Conservation (phyloP, 2,329 filamentous ascomycete genomes). For the Mycosphaerella sp. region DNA sequence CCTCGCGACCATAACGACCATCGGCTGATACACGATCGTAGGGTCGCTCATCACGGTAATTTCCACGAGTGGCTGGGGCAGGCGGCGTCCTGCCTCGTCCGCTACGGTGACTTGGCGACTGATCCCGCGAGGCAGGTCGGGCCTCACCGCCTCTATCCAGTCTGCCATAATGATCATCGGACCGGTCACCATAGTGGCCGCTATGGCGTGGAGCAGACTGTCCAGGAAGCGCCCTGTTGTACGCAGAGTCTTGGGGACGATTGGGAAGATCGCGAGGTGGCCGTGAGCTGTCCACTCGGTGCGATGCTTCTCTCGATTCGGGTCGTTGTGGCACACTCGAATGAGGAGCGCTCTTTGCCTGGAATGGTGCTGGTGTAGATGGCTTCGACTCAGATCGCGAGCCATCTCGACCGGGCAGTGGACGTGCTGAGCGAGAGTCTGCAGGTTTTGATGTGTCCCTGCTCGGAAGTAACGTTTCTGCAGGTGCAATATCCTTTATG, state of each 20-base stretch:
- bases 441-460: slow-evolving; percentile 5
- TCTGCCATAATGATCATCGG: slow-evolving; percentile 39
- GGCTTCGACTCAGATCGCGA: slow-evolving; percentile 19
- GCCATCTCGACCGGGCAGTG: slow-evolving; percentile 10
- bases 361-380: slow-evolving; percentile 20
- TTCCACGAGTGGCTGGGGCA: slow-evolving; percentile 1
- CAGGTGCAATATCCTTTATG: background rate
- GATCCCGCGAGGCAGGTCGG: slow-evolving; percentile 34
- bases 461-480: background rate
- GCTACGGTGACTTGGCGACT: slow-evolving; percentile 35
- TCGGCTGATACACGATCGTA: slow-evolving; percentile 15
- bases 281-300: slow-evolving; percentile 28
- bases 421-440: background rate
- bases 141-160: slow-evolving; percentile 40
- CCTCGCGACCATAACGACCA: slow-evolving; percentile 17
- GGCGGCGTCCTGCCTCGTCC: slow-evolving; percentile 36
- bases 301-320: slow-evolving; percentile 31
- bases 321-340: slow-evolving; percentile 29
- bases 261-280: slow-evolving; percentile 44
- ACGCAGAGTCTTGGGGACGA: slow-evolving; percentile 20
- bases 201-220: slow-evolving; percentile 3
- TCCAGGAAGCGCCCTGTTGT: slow-evolving; percentile 13
- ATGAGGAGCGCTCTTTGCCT: slow-evolving; percentile 15
- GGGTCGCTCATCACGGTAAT: slow-evolving; percentile 20
- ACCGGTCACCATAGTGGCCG: slow-evolving; percentile 30